phyloP scores from a whole-genome alignment of 1,284 basidiomycete species.

The Calocybe gambosa region DNA sequence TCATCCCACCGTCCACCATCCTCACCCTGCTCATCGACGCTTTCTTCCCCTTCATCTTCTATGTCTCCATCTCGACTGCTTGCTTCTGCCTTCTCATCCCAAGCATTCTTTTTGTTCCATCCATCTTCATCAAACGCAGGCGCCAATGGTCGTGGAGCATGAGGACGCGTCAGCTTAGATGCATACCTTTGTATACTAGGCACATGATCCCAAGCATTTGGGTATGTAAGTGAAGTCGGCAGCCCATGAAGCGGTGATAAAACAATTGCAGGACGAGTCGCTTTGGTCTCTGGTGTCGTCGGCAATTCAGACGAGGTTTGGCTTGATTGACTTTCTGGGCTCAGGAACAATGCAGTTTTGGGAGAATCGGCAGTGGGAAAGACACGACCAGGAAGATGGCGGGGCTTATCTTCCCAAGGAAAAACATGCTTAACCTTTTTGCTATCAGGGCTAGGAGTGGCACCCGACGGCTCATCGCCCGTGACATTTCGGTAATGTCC shows the following conservation, averaged over 20 bases:
- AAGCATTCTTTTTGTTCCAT: conserved; percentile 36
- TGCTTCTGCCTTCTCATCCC: conserved; percentile 53
- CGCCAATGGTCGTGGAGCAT: conserved; percentile 35
- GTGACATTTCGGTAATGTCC: conserved; percentile 61
- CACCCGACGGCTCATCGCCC: conserved; percentile 31
- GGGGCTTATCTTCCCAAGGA: conserved; percentile 83
- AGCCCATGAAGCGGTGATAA: conserved; percentile 39
- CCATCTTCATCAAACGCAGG: conserved; percentile 42
- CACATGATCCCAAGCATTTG: conserved; percentile 80
- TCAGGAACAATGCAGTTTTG: conserved; percentile 44
- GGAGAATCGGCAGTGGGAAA: conserved; percentile 71
- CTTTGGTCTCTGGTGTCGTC: conserved; percentile 27
- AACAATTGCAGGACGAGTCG: conserved; percentile 20
- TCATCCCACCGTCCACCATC: conserved; percentile 26
- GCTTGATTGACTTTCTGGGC: conserved; percentile 30
- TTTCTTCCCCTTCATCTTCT: conserved; percentile 74
- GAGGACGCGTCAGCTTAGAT: conserved; percentile 51
- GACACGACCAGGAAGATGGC: conserved; percentile 60
- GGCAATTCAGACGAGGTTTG: conserved; percentile 27
- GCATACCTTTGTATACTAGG: conserved; percentile 77
- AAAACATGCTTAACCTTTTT: conserved; percentile 78
- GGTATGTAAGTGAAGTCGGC: conserved; percentile 54
- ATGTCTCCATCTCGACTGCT: conserved; percentile 78
- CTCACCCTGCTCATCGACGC: conserved; percentile 31
- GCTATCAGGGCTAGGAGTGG: conserved; percentile 58